These are phyloP conservation scores for Xylaria telfairii DNA, from an alignment of 495 filamentous ascomycete genomes.

Conservation along the genomic window DNA sequence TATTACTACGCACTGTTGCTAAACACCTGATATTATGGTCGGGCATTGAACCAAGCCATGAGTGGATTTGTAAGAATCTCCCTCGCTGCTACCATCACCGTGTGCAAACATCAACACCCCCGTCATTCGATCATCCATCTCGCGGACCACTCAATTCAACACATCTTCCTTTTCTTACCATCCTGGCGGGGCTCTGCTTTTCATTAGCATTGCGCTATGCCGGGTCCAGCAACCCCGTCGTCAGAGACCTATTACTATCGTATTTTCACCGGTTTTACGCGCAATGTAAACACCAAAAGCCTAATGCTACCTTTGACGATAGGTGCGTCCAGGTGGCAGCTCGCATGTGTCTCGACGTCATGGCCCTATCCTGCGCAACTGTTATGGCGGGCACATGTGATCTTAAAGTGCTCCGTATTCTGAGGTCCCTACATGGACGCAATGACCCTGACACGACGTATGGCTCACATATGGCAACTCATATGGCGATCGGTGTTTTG, in stretches of 20 bases:
- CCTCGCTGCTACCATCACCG: slow-evolving; percentile 68
- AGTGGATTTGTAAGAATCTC: slow-evolving; percentile 78
- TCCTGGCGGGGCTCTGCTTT: slow-evolving; percentile 86
- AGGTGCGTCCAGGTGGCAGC: slow-evolving; percentile 81
- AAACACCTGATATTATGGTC: slow-evolving; percentile 94
- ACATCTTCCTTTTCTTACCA: slow-evolving; percentile 87
- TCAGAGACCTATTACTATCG: slow-evolving; percentile 79
- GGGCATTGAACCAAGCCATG: slow-evolving; percentile 68
- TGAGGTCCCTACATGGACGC: slow-evolving; percentile 88
- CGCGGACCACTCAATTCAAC: slow-evolving; percentile 40
- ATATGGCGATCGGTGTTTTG: slow-evolving; percentile 88
- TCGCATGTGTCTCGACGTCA: slow-evolving; percentile 85
- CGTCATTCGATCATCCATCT: slow-evolving; percentile 24
- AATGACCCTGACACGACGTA: slow-evolving; percentile 84
- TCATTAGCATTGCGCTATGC: slow-evolving; percentile 84
- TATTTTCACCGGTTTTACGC: slow-evolving; percentile 89
- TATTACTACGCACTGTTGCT: slow-evolving; percentile 89
- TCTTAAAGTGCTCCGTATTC: slow-evolving; percentile 81
- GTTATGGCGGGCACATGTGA: slow-evolving; percentile 98
- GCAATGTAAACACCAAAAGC: slow-evolving; percentile 61
- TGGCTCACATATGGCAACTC: slow-evolving; percentile 89
- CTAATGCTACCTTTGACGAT: slow-evolving; percentile 70
- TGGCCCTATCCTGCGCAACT: slow-evolving; percentile 79
- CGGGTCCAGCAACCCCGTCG: slow-evolving; percentile 73
- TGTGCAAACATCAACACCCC: slow-evolving; percentile 27